Base-by-base conservation (phyloP, 805 yeast species). In the Cyberlindnera maritima region DNA sequence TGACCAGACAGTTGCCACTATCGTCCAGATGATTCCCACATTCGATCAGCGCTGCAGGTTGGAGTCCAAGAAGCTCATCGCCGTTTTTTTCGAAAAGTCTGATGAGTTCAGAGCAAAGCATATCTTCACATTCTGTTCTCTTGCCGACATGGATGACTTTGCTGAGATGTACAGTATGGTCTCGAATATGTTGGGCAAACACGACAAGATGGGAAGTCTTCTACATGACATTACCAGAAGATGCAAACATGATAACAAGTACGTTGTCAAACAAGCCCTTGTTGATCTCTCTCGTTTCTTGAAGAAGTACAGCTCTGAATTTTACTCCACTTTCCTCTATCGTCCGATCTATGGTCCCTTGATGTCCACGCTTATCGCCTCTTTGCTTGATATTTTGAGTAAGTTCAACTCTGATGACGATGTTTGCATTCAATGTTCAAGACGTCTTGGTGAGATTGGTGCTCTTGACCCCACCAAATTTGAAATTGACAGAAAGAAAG, bases 401-500 rank as follows among this genome's bases (percentile, higher is more conserved):
- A 79, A 74, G 52, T 85, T 79, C 61, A 77, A 77, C 50, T 68
- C 65, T 12, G 73, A 74, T 53, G 65, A 69, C 10, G 67, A 68
- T 1, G 74, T 90, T 8, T 72, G 88, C 2, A 67, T 70, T 4
- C 72, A 77, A 36, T 80, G 92, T 58, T 81, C 95, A 0, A 74
- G 74, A 43, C 86, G 89, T 28, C 68, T 94, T 10, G 83, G 96
- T 2, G 64, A 81, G 20, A 72, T 94, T 36, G 98, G 98, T 0
- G 80, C 89, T 0, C 59, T 87, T 11, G 96, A 89, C 59, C 68
- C 82, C 5, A 77, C 81, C 40, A 75, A 76, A 49, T 75, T 82
- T 49, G 77, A 75, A 52, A 58, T 66, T 12, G 61, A 63, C 17
- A 54, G 63, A 41, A 65, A 74, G 44, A 70, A 69, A 46, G 63